Conservation (phyloP, 306 rosid genomes). For the Herpetospermum pedunculosum region DNA sequence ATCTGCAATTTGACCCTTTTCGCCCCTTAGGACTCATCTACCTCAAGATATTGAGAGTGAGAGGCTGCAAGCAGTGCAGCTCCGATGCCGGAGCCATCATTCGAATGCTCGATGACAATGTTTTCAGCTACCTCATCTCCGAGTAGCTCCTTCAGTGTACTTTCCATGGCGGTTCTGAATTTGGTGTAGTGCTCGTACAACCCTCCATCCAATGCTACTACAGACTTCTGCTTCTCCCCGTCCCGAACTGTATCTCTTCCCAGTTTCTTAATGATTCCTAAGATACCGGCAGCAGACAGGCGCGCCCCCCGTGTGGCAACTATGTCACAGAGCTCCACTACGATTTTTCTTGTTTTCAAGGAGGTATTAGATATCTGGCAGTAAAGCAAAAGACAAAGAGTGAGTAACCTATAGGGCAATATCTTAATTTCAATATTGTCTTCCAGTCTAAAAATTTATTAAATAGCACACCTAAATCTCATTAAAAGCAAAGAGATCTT, state of each 20-base stretch:
- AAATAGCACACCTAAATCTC: background rate
- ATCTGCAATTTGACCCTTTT: background rate
- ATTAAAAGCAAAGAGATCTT: background rate
- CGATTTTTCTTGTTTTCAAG: constrained; percentile 38
- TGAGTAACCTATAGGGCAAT: background rate
- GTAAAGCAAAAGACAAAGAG: background rate
- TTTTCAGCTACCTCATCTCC: constrained; percentile 41
- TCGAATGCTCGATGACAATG: constrained; percentile 41
- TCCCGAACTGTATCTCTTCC: constrained; percentile 40
- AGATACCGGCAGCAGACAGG: constrained; percentile 77
- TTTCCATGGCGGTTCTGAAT: constrained; percentile 64
- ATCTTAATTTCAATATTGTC: background rate
- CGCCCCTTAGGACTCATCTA: constrained; percentile 19
- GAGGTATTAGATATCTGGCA: constrained; percentile 55
- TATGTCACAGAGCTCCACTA: constrained; percentile 60
- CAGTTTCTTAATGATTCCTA: constrained; percentile 67
- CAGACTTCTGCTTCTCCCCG: constrained; percentile 36
- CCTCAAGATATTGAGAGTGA: constrained; percentile 46
- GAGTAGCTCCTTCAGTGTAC: constrained; percentile 49
- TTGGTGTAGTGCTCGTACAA: constrained; percentile 68
- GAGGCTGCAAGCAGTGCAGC: constrained; percentile 89
- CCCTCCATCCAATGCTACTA: constrained; percentile 86
- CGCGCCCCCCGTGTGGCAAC: constrained; percentile 84
- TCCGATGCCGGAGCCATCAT: constrained; percentile 85
- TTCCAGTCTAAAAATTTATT: background rate